phyloP scores from a whole-genome alignment of 2,329 filamentous ascomycete genomes.

The Colletotrichum cordylinicola region DNA sequence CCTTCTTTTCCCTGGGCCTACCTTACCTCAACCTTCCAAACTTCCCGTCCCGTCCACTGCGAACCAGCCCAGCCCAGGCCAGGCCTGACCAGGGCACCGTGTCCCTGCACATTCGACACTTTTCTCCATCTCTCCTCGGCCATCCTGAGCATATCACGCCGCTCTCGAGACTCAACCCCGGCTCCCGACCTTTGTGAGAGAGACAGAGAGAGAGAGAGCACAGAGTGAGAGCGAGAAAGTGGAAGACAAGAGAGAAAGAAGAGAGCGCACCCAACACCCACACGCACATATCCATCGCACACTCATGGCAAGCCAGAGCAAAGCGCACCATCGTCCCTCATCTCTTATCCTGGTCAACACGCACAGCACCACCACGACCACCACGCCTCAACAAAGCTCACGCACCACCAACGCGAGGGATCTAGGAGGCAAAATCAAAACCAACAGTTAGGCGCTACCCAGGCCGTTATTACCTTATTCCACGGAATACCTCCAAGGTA shows the following conservation, averaged over 20 bases:
- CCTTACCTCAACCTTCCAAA: conserved; percentile 20
- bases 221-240: background rate
- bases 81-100: conserved; percentile 13
- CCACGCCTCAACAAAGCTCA: background rate
- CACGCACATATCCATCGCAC: background rate
- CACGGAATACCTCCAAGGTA: background rate
- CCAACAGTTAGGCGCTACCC: background rate
- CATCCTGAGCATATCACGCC: conserved; percentile 8
- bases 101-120: conserved; percentile 11
- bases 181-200: background rate
- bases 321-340: background rate
- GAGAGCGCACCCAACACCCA: background rate
- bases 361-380: background rate
- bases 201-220: background rate
- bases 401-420: background rate
- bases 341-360: background rate
- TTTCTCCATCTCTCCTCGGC: background rate
- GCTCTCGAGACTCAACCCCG: background rate
- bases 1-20: background rate
- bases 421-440: background rate
- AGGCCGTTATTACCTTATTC: background rate
- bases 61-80: conserved; percentile 18
- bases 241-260: background rate
- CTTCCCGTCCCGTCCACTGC: conserved; percentile 21
- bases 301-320: background rate